Evolutionary conservation across 2,329 filamentous ascomycete species (phyloP).

Genomic region (Sclerotinia subarctica): DNA sequence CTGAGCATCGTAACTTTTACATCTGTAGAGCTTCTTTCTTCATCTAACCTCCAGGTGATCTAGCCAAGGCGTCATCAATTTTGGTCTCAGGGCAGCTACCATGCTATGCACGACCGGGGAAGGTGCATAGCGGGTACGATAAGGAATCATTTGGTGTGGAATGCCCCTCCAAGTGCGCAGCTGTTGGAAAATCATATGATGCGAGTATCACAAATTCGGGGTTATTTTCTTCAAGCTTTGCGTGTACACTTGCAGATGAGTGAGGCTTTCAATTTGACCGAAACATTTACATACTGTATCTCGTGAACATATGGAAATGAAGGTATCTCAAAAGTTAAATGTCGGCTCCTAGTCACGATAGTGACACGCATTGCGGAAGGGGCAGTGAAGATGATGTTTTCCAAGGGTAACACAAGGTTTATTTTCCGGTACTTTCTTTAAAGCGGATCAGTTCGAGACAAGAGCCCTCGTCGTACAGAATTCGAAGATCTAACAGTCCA

Average conservation of each 20-base stretch:
- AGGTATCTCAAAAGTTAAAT: background rate
- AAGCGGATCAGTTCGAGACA: slow-evolving; percentile 4
- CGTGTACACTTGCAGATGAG: background rate
- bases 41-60: slow-evolving; percentile 2
- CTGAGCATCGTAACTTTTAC: background rate
- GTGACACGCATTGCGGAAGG: background rate
- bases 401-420: background rate
- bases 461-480: background rate
- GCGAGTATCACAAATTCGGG: background rate
- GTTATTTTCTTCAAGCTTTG: background rate
- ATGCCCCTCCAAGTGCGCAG: slow-evolving; percentile 3
- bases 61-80: slow-evolving; percentile 14
- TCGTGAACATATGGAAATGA: background rate
- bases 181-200: slow-evolving; percentile 13
- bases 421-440: slow-evolving; percentile 8
- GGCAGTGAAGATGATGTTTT: slow-evolving; percentile 9
- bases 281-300: background rate
- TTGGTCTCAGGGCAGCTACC: slow-evolving; percentile 15
- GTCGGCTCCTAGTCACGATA: background rate
- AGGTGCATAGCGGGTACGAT: slow-evolving; percentile 16
- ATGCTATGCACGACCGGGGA: slow-evolving; percentile 14
- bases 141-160: slow-evolving; percentile 7
- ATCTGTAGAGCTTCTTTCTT: background rate
- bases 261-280: background rate
- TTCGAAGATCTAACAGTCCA: background rate